Evolutionary conservation across 805 yeast genomes (phyloP).

Genomic region (Alloascoidea hylecoeti): DNA sequence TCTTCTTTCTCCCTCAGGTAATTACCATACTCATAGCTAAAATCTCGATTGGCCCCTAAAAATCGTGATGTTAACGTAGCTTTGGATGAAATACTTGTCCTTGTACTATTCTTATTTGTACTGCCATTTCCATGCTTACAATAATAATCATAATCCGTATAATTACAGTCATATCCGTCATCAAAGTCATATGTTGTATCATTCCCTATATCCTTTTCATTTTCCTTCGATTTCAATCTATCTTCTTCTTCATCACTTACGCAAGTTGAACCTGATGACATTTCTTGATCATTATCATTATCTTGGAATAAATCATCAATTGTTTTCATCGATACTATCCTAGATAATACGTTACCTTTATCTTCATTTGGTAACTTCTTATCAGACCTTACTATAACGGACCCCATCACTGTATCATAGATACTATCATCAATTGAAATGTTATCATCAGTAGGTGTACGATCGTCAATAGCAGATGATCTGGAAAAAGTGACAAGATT

Average conservation of each 20-base stretch:
- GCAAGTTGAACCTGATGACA: too few species aligned
- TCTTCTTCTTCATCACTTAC: not conserved
- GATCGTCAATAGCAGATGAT: too few species aligned
- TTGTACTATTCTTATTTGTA: not conserved
- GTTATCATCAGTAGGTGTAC: too few species aligned
- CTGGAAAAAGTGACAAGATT: too few species aligned
- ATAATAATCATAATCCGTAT: too few species aligned
- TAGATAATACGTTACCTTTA: too few species aligned
- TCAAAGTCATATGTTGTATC: not conserved
- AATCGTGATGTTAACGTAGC: not conserved
- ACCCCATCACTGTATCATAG: too few species aligned
- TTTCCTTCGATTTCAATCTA: not conserved
- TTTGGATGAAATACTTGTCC: not conserved
- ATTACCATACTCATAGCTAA: not conserved
- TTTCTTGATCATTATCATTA: not conserved
- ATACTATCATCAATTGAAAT: too few species aligned
- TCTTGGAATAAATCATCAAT: not conserved
- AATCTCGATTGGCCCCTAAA: constrained; percentile 1
- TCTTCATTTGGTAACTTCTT: too few species aligned
- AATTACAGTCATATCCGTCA: too few species aligned
- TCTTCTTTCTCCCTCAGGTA: not conserved
- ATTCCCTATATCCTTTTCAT: not conserved
- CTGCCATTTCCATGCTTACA: not conserved
- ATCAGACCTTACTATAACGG: too few species aligned
- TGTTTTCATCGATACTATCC: not conserved